Percentiles rank a stretch among this genome's conserved stretches.
Conservation (phyloP, 2,329 filamentous ascomycete species). For the Periconia digitata region DNA sequence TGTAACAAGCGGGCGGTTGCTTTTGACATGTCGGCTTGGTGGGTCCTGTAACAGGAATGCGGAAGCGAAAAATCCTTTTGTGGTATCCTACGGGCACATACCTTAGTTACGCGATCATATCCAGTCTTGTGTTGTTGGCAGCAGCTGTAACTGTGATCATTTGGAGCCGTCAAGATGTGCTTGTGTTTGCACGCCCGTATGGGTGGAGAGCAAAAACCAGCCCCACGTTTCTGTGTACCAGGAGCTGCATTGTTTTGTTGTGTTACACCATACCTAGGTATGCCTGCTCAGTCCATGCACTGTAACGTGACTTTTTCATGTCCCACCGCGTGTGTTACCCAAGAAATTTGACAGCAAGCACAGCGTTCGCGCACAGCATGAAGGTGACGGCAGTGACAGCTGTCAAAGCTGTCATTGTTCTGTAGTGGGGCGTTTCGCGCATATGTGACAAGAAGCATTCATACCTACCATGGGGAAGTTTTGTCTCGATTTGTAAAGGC, state of each 20-base stretch:
- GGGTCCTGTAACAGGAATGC: neutral
- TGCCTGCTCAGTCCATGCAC: slow-evolving; percentile 25
- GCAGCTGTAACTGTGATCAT: slow-evolving; percentile 19
- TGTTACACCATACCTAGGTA: slow-evolving; percentile 23
- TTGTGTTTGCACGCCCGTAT: slow-evolving; percentile 32
- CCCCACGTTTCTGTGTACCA: slow-evolving; percentile 35
- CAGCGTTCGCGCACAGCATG: slow-evolving; percentile 18
- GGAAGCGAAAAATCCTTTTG: too few species aligned
- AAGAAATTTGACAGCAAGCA: slow-evolving; percentile 25
- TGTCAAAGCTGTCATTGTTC: slow-evolving; percentile 13
- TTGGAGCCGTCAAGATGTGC: slow-evolving; percentile 36
- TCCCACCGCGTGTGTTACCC: slow-evolving; percentile 28
- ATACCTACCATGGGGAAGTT: too few species aligned
- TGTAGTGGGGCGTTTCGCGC: slow-evolving; percentile 8
- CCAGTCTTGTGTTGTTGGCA: slow-evolving; percentile 37
- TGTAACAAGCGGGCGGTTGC: slow-evolving; percentile 25
- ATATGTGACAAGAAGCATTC: too few species aligned
- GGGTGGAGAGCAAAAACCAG: too few species aligned
- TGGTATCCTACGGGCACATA: too few species aligned
- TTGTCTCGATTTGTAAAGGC: slow-evolving; percentile 12
- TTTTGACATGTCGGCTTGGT: slow-evolving; percentile 34
- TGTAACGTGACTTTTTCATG: slow-evolving; percentile 30
- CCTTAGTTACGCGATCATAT: slow-evolving; percentile 29
- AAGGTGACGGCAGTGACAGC: slow-evolving; percentile 22
- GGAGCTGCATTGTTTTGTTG: slow-evolving; percentile 19